Evolutionary conservation across 805 yeast species (phyloP).

Genomic region (Candida rishiriensis): DNA sequence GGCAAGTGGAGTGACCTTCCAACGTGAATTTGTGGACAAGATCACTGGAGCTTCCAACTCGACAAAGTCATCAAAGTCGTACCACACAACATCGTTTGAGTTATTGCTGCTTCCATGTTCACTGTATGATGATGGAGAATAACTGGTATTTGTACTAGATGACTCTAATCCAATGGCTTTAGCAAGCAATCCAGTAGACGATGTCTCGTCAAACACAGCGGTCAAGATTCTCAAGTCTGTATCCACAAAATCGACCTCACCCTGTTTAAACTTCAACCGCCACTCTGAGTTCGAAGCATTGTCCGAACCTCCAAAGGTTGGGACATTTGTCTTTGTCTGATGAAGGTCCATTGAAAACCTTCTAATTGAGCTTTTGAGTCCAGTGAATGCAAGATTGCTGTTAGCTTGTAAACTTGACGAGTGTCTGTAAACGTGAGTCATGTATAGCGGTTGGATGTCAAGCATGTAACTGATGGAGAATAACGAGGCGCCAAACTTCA

Average conservation of each 20-base stretch:
- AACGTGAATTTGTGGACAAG: constrained; percentile 36
- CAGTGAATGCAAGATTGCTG: constrained; percentile 52
- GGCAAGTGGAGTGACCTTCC: constrained; percentile 46
- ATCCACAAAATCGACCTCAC: constrained; percentile 63
- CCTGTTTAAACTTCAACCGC: constrained; percentile 60
- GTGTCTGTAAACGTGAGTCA: constrained; percentile 68
- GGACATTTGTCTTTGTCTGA: constrained; percentile 45
- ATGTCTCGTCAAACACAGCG: constrained; percentile 58
- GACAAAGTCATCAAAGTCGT: constrained; percentile 68
- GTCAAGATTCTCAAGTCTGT: constrained; percentile 67
- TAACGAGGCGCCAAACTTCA: constrained; percentile 34
- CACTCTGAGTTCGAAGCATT: constrained; percentile 39
- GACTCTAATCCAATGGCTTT: constrained; percentile 26
- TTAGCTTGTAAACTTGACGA: constrained; percentile 35
- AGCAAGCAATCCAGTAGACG: constrained; percentile 40
- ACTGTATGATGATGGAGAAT: constrained; percentile 16
- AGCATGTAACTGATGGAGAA: constrained; percentile 78
- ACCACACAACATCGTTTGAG: constrained; percentile 43
- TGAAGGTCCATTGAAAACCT: constrained; percentile 62
- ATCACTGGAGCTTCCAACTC: constrained; percentile 56
- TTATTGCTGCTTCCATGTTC: constrained; percentile 9
- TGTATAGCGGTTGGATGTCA: constrained; percentile 62
- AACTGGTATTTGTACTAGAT: constrained; percentile 15
- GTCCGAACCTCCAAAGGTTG: constrained; percentile 32
- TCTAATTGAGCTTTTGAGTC: constrained; percentile 60